phyloP scores from a whole-genome alignment of 139 green algal species.

The Auxenochlorella pyrenoidosa region DNA sequence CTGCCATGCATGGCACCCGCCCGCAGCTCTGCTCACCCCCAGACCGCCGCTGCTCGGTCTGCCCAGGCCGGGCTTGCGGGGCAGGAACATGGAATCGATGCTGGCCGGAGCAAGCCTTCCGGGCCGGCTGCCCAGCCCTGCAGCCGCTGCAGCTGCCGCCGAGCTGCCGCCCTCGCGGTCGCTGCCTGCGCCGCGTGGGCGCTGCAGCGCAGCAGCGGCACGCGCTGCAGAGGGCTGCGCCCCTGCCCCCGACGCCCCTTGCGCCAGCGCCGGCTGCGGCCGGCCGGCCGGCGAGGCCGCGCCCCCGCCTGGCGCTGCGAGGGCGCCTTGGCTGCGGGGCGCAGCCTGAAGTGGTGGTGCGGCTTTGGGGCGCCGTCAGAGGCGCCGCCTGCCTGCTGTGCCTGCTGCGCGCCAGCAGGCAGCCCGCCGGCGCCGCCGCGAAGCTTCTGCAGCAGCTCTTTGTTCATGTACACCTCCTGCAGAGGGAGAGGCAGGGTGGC shows the following conservation, averaged over 20 bases:
- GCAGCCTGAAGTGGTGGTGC: constrained; percentile 36
- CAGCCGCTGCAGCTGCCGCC: background rate
- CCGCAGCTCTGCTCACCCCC: background rate
- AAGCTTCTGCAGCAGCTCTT: constrained; percentile 22
- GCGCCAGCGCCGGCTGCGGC: background rate
- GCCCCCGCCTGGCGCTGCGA: constrained; percentile 3
- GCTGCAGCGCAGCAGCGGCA: background rate
- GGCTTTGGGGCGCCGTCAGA: background rate
- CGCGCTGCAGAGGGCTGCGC: background rate
- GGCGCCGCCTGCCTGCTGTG: background rate
- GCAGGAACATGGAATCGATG: constrained; percentile 22
- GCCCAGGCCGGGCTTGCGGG: constrained; percentile 4
- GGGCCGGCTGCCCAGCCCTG: background rate
- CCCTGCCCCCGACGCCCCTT: background rate
- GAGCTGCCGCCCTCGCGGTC: background rate
- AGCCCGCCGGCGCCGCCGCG: background rate
- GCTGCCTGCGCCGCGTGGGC: background rate
- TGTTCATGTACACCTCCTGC: constrained; percentile 49
- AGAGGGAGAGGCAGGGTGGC: background rate
- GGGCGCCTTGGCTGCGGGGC: constrained; percentile 4
- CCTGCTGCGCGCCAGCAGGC: background rate
- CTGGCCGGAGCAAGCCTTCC: background rate
- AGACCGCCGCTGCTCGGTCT: background rate
- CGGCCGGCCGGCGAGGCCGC: no score
- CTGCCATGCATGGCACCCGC: background rate